Percentiles rank a stretch among this genome's conserved stretches.
phyloP scores from a whole-genome alignment of 495 filamentous ascomycete genomes.

The Pseudevernia furfuracea region DNA sequence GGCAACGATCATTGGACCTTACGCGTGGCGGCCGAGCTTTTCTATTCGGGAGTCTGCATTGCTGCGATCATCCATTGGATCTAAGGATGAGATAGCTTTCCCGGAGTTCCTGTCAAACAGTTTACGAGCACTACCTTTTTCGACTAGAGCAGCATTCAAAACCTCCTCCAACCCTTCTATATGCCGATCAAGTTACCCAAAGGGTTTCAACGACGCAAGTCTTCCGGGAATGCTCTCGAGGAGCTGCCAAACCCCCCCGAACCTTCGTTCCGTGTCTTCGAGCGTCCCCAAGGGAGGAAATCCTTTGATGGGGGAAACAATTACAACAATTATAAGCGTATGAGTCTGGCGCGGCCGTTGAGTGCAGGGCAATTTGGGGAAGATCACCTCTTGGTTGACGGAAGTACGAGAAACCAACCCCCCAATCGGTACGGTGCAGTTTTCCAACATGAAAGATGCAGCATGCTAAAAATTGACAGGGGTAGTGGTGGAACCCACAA shows the following conservation, averaged over 20 bases:
- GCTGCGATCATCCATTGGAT: not conserved
- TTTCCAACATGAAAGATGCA: slow-evolving; percentile 30
- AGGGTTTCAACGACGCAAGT: slow-evolving; percentile 58
- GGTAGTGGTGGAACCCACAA: slow-evolving; percentile 60
- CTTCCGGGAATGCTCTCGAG: slow-evolving; percentile 56
- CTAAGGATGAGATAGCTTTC: not conserved
- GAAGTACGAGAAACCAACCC: slow-evolving; percentile 29
- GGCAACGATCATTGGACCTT: not conserved
- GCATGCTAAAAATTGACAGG: slow-evolving; percentile 31
- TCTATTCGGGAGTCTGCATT: slow-evolving; percentile 2
- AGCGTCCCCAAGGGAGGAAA: slow-evolving; percentile 42
- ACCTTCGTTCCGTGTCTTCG: slow-evolving; percentile 54
- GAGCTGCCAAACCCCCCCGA: slow-evolving; percentile 43
- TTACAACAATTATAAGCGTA: slow-evolving; percentile 37
- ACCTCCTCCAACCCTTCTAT: slow-evolving; percentile 22
- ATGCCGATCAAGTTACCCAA: slow-evolving; percentile 70
- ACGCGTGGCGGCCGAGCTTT: not conserved
- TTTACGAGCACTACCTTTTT: not conserved
- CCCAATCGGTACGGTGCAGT: slow-evolving; percentile 38
- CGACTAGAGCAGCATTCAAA: not conserved
- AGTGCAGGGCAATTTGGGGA: slow-evolving; percentile 49
- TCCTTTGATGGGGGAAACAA: slow-evolving; percentile 45
- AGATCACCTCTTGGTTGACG: slow-evolving; percentile 36
- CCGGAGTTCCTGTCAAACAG: not conserved
- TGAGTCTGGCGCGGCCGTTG: slow-evolving; percentile 35